Percentiles rank a stretch among this genome's conserved stretches.
Evolutionary conservation across 108 stramenopile species (phyloP).

Genomic region (Cyclotella cryptica): DNA sequence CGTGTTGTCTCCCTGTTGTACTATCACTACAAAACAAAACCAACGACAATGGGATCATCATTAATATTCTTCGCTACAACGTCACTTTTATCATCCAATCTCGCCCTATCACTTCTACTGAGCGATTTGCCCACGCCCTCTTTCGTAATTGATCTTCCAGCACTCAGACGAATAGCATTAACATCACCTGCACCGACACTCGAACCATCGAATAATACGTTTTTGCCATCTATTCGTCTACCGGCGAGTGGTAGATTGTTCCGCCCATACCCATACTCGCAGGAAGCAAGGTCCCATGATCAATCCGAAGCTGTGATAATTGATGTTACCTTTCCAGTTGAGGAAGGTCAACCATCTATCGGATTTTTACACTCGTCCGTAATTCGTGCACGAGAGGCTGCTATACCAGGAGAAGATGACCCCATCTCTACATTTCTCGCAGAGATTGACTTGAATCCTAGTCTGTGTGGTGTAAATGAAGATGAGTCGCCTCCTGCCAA

Average conservation of each 20-base stretch:
- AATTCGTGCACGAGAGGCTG: slow-evolving; percentile 46
- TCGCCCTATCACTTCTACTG: slow-evolving; percentile 41
- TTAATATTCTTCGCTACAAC: slow-evolving; percentile 11
- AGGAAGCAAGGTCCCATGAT: slow-evolving; percentile 14
- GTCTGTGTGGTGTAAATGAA: slow-evolving; percentile 22
- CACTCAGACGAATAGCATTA: slow-evolving; percentile 41
- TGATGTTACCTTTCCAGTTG: slow-evolving; percentile 39
- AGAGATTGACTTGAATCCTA: slow-evolving; percentile 51
- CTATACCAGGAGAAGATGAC: slow-evolving; percentile 32
- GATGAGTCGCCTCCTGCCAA: slow-evolving; percentile 16
- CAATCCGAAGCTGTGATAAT: slow-evolving; percentile 19
- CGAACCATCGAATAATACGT: background rate
- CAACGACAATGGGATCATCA: background rate
- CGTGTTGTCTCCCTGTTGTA: too few relatives aligned
- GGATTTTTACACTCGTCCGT: slow-evolving; percentile 53
- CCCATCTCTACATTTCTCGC: slow-evolving; percentile 59
- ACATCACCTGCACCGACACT: slow-evolving; percentile 34
- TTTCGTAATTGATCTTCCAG: slow-evolving; percentile 48
- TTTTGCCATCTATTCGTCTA: slow-evolving; percentile 33
- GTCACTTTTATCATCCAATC: background rate
- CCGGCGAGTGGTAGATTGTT: slow-evolving; percentile 31
- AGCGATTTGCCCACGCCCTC: slow-evolving; percentile 71
- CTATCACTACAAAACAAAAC: background rate
- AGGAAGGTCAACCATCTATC: slow-evolving; percentile 43
- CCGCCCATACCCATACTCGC: slow-evolving; percentile 38